phyloP scores from a whole-genome alignment of 345 rosid species.

The Populus pruinosa region DNA sequence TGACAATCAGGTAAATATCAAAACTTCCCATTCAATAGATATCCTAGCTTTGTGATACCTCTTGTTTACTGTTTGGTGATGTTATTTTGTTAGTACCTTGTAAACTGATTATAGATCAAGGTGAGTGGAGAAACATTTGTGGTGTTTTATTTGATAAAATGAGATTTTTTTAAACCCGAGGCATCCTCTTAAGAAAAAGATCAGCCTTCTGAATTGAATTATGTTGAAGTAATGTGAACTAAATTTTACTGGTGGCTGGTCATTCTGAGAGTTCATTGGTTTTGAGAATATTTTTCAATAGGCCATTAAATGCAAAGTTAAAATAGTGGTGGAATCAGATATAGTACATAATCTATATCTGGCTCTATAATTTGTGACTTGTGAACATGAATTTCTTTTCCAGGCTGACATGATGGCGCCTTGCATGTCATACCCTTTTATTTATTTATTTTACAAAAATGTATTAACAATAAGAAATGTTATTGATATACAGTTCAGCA shows the following conservation, averaged over 20 bases:
- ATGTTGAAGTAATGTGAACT: neutral
- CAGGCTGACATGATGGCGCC: neutral
- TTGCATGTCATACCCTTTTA: neutral
- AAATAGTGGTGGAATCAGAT: neutral
- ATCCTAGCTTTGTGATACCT: neutral
- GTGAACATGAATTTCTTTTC: neutral
- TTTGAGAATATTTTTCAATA: neutral
- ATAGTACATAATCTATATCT: neutral
- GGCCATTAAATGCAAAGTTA: neutral
- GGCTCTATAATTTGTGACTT: neutral
- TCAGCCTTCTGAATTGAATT: neutral
- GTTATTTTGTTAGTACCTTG: neutral
- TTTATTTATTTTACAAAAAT: neutral
- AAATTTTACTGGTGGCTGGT: neutral
- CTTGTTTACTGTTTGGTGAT: conserved; percentile 4
- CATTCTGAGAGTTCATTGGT: neutral
- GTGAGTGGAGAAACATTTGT: neutral
- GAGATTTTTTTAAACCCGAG: neutral
- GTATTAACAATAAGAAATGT: neutral
- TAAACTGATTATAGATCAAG: neutral
- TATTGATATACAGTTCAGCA: neutral
- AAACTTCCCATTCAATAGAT: neutral
- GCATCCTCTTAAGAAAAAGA: neutral
- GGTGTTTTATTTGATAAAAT: neutral
- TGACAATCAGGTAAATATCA: conserved; percentile 56